phyloP scores from a whole-genome alignment of 2,329 filamentous ascomycete genomes.

The Aschersonia sp. region DNA sequence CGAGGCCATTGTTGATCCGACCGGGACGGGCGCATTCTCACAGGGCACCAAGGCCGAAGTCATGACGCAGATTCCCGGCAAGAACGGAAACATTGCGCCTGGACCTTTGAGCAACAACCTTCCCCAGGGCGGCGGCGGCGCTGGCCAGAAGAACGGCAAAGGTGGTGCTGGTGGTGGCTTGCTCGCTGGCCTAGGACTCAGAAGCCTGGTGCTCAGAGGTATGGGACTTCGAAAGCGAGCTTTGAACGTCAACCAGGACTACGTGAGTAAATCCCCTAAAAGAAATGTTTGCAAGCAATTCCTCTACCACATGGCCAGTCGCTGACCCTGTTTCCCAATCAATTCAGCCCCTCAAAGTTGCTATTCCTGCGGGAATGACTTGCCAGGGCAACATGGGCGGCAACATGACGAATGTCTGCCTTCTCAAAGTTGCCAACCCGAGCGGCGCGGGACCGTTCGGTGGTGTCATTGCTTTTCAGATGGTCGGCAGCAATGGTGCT shows the following conservation, averaged over 20 bases:
- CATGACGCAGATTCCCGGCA: conserved; percentile 21
- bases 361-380: conserved; percentile 21
- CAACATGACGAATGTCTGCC: conserved; percentile 19
- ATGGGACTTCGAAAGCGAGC: conserved; percentile 12
- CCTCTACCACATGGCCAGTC: not conserved
- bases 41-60: conserved; percentile 13
- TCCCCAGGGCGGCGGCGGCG: conserved; percentile 1
- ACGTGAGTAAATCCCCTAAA: conserved; percentile 6
- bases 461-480: conserved; percentile 24
- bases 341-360: conserved; percentile 15
- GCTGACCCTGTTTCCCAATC: not conserved
- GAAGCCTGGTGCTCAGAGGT: not conserved
- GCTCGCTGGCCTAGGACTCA: not conserved
- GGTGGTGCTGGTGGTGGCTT: not conserved
- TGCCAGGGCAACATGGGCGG: conserved; percentile 21
- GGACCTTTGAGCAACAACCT: not conserved
- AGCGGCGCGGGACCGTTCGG: conserved; percentile 25
- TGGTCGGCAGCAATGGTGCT: conserved; percentile 7
- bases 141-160: not conserved
- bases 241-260: conserved; percentile 14
- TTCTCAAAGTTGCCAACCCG: conserved; percentile 27
- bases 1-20: conserved; percentile 21
- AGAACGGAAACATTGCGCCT: conserved; percentile 15
- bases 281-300: not conserved
- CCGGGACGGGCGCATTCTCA: conserved; percentile 19